Evolutionary conservation across 1,284 basidiomycete genomes (phyloP).

Genomic region (Sporisorium iseilematis-ciliati): DNA sequence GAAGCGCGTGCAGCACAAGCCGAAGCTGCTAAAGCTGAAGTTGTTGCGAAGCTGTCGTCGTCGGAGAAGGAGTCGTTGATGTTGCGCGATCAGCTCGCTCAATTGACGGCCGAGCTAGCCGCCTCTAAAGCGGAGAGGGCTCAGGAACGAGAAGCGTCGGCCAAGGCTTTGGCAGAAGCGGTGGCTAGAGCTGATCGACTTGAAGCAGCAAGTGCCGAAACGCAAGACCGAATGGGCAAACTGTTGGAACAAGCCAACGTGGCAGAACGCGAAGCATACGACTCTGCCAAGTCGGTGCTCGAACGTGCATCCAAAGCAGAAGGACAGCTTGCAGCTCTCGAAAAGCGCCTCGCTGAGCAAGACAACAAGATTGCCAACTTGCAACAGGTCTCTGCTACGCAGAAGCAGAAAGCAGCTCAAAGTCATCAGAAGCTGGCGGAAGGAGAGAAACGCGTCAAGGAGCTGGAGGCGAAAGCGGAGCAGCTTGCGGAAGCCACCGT

Average conservation of each 20-base stretch:
- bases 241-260: constrained; percentile 20
- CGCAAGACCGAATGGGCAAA: constrained; percentile 23
- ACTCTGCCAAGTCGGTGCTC: constrained; percentile 23
- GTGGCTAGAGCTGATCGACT: constrained; percentile 36
- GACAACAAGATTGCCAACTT: constrained; percentile 60
- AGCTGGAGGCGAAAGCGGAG: constrained; percentile 42
- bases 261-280: constrained; percentile 48
- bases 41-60: constrained; percentile 1
- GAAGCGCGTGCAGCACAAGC: constrained; percentile 14
- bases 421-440: constrained; percentile 58
- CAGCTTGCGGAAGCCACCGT: constrained; percentile 29
- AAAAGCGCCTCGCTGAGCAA: constrained; percentile 56
- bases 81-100: constrained; percentile 48
- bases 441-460: constrained; percentile 51
- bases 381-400: constrained; percentile 54
- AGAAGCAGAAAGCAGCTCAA: constrained; percentile 64
- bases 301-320: constrained; percentile 55
- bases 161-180: constrained; percentile 46
- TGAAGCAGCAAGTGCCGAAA: constrained; percentile 33
- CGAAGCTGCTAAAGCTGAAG: constrained; percentile 20
- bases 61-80: constrained; percentile 27
- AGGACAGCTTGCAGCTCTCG: constrained; percentile 46
- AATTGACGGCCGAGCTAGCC: constrained; percentile 38
- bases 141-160: constrained; percentile 37
- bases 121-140: constrained; percentile 26